Percentiles rank a stretch among this genome's conserved stretches.
Evolutionary conservation across 2,329 filamentous ascomycete species (phyloP).

Genomic region (Neospermospora avenae): DNA sequence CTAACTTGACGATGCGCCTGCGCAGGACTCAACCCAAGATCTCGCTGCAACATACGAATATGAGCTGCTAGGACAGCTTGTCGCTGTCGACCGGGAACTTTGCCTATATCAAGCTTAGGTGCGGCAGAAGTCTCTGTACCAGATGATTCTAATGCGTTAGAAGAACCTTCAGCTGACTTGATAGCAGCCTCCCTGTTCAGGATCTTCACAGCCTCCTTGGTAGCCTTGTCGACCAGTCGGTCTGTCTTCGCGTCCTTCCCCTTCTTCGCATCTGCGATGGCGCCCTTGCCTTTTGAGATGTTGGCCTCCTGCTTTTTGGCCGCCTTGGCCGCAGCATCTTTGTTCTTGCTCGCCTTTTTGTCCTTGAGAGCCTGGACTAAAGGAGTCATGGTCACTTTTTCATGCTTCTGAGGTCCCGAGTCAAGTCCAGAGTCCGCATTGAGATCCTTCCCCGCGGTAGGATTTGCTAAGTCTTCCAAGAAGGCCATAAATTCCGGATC

Average conservation of each 20-base stretch:
- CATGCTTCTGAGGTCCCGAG: slow-evolving; percentile 29
- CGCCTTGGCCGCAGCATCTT: slow-evolving; percentile 54
- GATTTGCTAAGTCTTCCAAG: slow-evolving; percentile 80
- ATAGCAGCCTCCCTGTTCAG: slow-evolving; percentile 56
- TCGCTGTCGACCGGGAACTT: slow-evolving; percentile 34
- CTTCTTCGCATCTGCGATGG: slow-evolving; percentile 51
- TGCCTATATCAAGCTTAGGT: slow-evolving; percentile 55
- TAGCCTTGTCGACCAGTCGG: slow-evolving; percentile 59
- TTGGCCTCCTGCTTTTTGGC: slow-evolving; percentile 49
- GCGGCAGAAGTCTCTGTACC: slow-evolving; percentile 29
- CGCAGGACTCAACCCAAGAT: slow-evolving; percentile 61
- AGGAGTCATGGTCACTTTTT: slow-evolving; percentile 77
- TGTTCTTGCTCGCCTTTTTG: slow-evolving; percentile 76
- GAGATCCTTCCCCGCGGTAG: slow-evolving; percentile 47
- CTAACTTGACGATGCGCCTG: slow-evolving; percentile 60
- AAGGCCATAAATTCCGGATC: slow-evolving; percentile 95
- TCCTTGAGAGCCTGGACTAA: slow-evolving; percentile 87
- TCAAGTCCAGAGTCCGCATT: slow-evolving; percentile 40
- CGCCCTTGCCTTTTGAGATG: slow-evolving; percentile 47
- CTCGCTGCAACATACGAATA: slow-evolving; percentile 62
- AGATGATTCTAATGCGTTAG: slow-evolving; percentile 31
- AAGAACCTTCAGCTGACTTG: slow-evolving; percentile 39
- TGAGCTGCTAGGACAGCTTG: slow-evolving; percentile 54
- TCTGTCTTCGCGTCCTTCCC: slow-evolving; percentile 62
- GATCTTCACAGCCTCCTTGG: slow-evolving; percentile 61